These are phyloP conservation scores for Trypanosoma brucei DNA, from an alignment of 208 protist genomes.

Conservation along the genomic window DNA sequence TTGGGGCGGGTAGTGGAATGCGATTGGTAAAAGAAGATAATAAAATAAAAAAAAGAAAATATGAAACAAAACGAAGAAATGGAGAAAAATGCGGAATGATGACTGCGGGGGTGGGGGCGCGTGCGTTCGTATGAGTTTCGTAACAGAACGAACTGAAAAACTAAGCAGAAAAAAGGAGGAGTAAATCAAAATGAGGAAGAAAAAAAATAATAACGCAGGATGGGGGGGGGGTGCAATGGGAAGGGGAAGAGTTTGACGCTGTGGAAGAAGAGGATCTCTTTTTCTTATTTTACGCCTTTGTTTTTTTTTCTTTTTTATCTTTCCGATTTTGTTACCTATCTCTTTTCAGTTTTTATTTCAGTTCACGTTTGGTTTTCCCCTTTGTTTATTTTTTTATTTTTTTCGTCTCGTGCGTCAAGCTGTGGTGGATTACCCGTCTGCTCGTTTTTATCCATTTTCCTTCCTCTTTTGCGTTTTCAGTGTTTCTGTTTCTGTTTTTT, in stretches of 20 bases:
- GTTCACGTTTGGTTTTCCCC: conserved; percentile 9
- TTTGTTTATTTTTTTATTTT: conserved; percentile 13
- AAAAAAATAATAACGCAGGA: too few species aligned
- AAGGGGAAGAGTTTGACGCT: too few species aligned
- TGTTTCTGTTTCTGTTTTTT: conserved; percentile 10
- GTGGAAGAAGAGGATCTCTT: too few species aligned
- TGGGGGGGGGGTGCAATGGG: too few species aligned
- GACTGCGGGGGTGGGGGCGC: neutral
- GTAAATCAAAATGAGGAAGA: too few species aligned
- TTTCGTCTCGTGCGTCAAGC: neutral
- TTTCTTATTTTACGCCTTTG: too few species aligned
- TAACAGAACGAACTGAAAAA: too few species aligned
- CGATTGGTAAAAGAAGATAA: neutral
- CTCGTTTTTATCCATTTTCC: too few species aligned
- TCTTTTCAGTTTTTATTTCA: conserved; percentile 19
- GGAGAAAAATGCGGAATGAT: conserved; percentile 9
- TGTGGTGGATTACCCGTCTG: too few species aligned
- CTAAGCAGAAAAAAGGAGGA: too few species aligned
- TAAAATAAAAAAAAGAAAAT: conserved; percentile 10
- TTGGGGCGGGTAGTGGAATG: neutral
- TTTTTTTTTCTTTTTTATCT: neutral
- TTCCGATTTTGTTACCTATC: conserved; percentile 16
- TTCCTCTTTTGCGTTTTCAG: too few species aligned
- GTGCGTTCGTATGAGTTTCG: neutral
- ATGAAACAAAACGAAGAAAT: conserved; percentile 1